phyloP scores from a whole-genome alignment of 768 basidiomycete genomes.

The Tylopilus plumbeoviolaceoides region DNA sequence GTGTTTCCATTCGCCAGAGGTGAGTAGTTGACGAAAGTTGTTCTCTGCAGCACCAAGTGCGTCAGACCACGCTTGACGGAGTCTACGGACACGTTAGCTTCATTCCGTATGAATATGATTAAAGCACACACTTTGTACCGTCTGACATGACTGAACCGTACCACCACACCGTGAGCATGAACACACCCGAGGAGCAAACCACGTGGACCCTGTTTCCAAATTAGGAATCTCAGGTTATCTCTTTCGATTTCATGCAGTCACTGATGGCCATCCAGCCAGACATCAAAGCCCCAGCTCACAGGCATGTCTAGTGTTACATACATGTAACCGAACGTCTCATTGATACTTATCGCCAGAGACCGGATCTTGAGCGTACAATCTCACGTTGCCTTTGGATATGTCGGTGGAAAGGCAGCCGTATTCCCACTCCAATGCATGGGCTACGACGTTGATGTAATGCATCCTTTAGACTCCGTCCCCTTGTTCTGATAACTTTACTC shows the following conservation, averaged over 20 bases:
- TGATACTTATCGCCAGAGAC: slow-evolving; percentile 24
- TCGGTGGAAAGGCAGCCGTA: slow-evolving; percentile 78
- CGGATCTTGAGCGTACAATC: slow-evolving; percentile 89
- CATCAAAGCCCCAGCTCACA: background rate
- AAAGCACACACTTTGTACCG: slow-evolving; percentile 50
- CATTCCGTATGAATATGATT: background rate
- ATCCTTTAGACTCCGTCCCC: background rate
- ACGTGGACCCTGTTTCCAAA: slow-evolving; percentile 7
- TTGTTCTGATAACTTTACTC: slow-evolving; percentile 7
- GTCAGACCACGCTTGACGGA: slow-evolving; percentile 78
- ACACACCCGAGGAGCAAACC: background rate
- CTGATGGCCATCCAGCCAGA: slow-evolving; percentile 9
- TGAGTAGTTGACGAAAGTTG: slow-evolving; percentile 73
- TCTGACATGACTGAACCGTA: slow-evolving; percentile 42
- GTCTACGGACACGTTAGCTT: slow-evolving; percentile 37
- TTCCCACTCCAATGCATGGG: slow-evolving; percentile 83
- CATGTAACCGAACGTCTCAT: too few relatives aligned
- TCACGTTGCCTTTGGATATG: slow-evolving; percentile 92
- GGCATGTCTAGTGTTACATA: slow-evolving; percentile 6
- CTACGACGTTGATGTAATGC: slow-evolving; percentile 85
- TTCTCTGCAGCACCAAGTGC: slow-evolving; percentile 72
- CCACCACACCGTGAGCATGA: background rate
- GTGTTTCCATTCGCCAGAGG: slow-evolving; percentile 78
- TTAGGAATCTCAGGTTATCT: background rate
- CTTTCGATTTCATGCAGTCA: background rate